Evolutionary conservation across 1,284 basidiomycete genomes (phyloP).

Genomic region (Ganoderma multipileum): DNA sequence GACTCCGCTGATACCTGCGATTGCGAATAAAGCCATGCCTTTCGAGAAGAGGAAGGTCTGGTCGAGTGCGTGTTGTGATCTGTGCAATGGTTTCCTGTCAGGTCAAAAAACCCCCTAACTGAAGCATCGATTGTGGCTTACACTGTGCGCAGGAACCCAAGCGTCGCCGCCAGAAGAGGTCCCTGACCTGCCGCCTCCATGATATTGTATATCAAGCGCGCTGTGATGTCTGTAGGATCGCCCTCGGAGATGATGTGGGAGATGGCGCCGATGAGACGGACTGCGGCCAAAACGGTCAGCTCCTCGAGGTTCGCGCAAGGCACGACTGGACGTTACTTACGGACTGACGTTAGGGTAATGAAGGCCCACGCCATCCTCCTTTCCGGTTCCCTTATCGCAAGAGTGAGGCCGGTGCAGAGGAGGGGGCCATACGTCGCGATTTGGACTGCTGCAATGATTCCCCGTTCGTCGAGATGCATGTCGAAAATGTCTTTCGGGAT

Average conservation of each 20-base stretch:
- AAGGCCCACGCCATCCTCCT: slow-evolving; percentile 1
- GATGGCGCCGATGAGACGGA: slow-evolving; percentile 62
- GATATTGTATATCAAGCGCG: slow-evolving; percentile 58
- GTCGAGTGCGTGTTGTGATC: slow-evolving; percentile 31
- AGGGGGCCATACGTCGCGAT: slow-evolving; percentile 57
- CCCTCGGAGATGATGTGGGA: slow-evolving; percentile 60
- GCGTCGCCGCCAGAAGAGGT: slow-evolving; percentile 57
- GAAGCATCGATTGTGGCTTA: slow-evolving; percentile 43
- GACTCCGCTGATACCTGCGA: slow-evolving; percentile 53
- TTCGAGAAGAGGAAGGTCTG: slow-evolving; percentile 30
- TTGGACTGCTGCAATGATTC: slow-evolving; percentile 28
- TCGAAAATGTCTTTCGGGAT: neutral
- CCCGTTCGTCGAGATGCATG: slow-evolving; percentile 25
- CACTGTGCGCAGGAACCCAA: slow-evolving; percentile 68
- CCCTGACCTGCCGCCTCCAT: slow-evolving; percentile 63
- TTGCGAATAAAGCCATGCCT: slow-evolving; percentile 45
- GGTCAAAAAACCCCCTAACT: neutral
- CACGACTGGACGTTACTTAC: neutral
- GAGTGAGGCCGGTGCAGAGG: slow-evolving; percentile 48
- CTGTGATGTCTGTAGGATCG: slow-evolving; percentile 44
- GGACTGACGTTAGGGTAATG: neutral
- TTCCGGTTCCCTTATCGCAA: slow-evolving; percentile 37
- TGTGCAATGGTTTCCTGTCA: slow-evolving; percentile 31
- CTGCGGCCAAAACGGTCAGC: slow-evolving; percentile 40
- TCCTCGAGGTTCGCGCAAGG: neutral